Evolutionary conservation across 1,284 basidiomycete genomes (phyloP), one percentile per base, ranked within the genome.

Genomic region (Heterobasidion irregulare): DNA sequence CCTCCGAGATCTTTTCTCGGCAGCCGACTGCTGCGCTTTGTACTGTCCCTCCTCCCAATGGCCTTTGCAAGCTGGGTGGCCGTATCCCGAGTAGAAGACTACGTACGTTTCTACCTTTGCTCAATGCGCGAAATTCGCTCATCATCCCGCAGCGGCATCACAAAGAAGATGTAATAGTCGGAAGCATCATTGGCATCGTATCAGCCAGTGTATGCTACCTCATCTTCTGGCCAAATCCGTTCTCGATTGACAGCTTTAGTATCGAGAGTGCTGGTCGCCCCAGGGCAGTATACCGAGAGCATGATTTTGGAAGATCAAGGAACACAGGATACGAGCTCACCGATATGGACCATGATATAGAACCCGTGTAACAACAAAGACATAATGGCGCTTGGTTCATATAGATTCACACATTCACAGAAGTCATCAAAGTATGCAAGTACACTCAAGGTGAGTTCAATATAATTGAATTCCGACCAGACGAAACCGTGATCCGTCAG

Each of bases 91-190:
- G 62, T 86, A 18, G 79, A 86, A 66, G 84, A 86, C 66, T 79
- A 84, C 62, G 84, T 84, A 50, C 60, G 82, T 74, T 45, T 13
- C 44, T 26, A 16, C 48, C 9, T 32, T 47, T n/a, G 8, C 10
- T 45, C 10, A 19, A 9, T 18, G n/a, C 9, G 13, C 47, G 41
- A 18, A 15, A 12, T 53, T 53, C n/a, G 48, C 50, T 34, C 15
- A 32, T 47, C 15, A 50, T 53, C 44, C 55, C 44, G 32, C 62
- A 86, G 84, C 70, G 79, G 60, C 84, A 86, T 64, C 82, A 85
- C 66, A 82, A 79, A 65, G 83, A 84, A 66, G 84, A 86, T 61
- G 77, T 86, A 12, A 76, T 85, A 52, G 78, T 78, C 8, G 84
- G 84, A 12, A 75, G 77, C 58, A 58, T 80, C 16, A 78, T 86